Evolutionary conservation across 805 yeast genomes (phyloP), one percentile per base, ranked within the genome.

Genomic region (Yamadazyma phyllophila): DNA sequence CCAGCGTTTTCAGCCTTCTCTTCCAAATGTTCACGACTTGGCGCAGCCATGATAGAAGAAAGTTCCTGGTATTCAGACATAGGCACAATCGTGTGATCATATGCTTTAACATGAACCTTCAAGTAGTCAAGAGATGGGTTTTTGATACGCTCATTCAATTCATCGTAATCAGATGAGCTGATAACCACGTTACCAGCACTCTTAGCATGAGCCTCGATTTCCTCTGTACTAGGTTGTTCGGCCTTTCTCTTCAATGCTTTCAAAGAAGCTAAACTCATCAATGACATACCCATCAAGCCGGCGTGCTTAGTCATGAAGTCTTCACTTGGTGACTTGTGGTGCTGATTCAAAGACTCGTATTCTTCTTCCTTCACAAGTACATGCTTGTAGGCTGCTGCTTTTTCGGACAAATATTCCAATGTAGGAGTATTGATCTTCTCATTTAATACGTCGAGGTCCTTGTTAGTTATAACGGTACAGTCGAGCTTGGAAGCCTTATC

Each of bases 191-290:
- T 38, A 7, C 60, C 65, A n/a, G 53, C 46, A 8, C 33, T 37
- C 4, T 49, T 53, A 2, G 76, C 71, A 41, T 61, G 62, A 26
- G 62, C 63, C 30, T 57, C 58, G 15, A 77, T 48, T 34, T 60
- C 65, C 0, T 62, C 67, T 5, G 58, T 31, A 1, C 66, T 50
- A 17, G 70, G 71, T 2, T 43, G 32, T 4, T 60, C 52, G 9
- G 53, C 44, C n/a, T 41, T 46, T 7, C 38, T 37, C 30, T 41
- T 47, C 48, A 59, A 47, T 7, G 46, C 45, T 24, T 45, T 42
- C 30, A 47, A 47, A 15, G 47, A 39, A 4, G 41, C 33, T 14
- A 27, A 39, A 11, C 51, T 51, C 41, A 58, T 26, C 16, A 58
- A 39, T 1, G 52, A 41, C 27, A 52, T 46, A 10, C 69, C 73